Evolutionary conservation across 441 rosid species (phyloP).

Genomic region (Metrosideros polymorpha): DNA sequence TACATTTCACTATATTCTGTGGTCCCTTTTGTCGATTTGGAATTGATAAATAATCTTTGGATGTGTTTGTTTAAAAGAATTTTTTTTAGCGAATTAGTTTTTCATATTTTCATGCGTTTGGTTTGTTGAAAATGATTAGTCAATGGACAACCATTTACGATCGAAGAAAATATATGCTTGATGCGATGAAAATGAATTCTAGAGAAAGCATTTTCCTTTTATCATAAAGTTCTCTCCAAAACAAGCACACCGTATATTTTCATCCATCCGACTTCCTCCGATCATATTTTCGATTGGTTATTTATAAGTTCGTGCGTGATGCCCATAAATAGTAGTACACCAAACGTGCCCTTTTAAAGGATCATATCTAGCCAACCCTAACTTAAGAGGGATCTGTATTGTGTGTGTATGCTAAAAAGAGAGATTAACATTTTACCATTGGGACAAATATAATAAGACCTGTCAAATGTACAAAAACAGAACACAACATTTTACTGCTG

Average conservation of each 20-base stretch:
- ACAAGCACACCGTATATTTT: not conserved
- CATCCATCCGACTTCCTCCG: not conserved
- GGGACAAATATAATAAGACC: not conserved
- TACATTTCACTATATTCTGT: no score
- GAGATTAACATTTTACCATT: not conserved
- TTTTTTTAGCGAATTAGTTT: not conserved
- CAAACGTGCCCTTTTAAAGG: not conserved
- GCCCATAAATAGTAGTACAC: not conserved
- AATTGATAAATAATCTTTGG: no score
- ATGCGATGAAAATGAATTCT: not conserved
- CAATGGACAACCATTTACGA: not conserved
- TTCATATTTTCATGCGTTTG: not conserved
- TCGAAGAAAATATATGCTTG: not conserved
- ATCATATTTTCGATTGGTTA: not conserved
- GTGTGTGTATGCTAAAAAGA: not conserved
- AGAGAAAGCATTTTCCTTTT: not conserved
- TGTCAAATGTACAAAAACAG: not conserved
- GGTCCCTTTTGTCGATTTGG: no score
- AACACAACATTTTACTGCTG: not conserved
- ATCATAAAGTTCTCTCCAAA: not conserved
- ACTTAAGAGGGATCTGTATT: not conserved
- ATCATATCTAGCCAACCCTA: not conserved
- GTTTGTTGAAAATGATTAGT: not conserved
- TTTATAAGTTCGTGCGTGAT: not conserved
- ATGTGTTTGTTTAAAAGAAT: not conserved